Evolutionary conservation across 176 grass and related monocot species (phyloP).

Genomic region (Zoysia pacifica): DNA sequence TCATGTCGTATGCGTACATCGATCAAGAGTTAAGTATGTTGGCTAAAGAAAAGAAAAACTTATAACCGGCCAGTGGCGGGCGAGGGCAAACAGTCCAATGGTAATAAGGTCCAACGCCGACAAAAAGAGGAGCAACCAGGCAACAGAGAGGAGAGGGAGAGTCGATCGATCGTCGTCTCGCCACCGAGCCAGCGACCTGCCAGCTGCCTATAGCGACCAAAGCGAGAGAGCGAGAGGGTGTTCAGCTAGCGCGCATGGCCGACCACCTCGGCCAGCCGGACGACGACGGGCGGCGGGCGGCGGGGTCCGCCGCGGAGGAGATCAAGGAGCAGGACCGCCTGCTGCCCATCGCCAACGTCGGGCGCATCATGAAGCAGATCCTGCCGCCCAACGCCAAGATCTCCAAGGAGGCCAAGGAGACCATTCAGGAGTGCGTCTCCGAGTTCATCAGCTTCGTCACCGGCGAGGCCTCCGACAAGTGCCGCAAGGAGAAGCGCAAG

Average conservation of each 20-base stretch:
- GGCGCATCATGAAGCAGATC: conserved; percentile 84
- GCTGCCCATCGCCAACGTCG: conserved; percentile 82
- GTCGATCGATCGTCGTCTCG: too few relatives aligned
- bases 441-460: conserved; percentile 97
- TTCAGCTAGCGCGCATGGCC: conserved; percentile 25
- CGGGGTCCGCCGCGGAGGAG: conserved; percentile 17
- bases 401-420: conserved; percentile 92
- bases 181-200: too few relatives aligned
- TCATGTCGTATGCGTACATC: too few relatives aligned
- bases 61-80: too few relatives aligned
- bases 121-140: too few relatives aligned
- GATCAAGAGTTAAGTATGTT: too few relatives aligned
- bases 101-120: too few relatives aligned
- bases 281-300: not conserved
- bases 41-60: too few relatives aligned
- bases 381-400: conserved; percentile 89
- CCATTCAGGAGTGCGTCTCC: conserved; percentile 87
- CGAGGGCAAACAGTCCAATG: too few relatives aligned
- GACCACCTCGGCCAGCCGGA: conserved; percentile 41
- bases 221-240: not conserved
- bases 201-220: too few relatives aligned
- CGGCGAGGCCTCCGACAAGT: conserved; percentile 82
- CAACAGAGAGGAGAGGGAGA: too few relatives aligned
- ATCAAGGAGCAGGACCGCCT: conserved; percentile 89
- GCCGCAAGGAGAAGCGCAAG: conserved; percentile 88